phyloP scores from a whole-genome alignment of 2,329 filamentous ascomycete genomes.

The Coniochaeta sp. region DNA sequence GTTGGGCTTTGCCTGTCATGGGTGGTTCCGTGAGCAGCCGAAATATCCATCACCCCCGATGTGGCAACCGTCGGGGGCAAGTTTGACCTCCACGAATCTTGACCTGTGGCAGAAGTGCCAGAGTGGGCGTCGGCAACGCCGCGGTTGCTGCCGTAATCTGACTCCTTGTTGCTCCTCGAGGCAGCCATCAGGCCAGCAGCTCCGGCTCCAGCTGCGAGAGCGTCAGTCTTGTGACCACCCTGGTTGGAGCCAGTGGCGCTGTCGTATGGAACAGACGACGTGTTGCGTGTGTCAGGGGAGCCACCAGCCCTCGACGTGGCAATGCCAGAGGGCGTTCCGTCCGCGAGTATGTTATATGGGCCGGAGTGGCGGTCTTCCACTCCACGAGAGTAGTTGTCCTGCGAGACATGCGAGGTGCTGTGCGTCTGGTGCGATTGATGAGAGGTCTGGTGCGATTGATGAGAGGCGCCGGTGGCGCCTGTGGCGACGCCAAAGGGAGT shows the following conservation, averaged over 20 bases:
- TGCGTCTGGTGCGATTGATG: background rate
- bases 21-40: background rate
- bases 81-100: background rate
- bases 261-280: background rate
- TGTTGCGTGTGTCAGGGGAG: background rate
- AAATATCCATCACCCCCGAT: background rate
- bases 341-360: conserved; percentile 13
- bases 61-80: background rate
- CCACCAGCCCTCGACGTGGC: conserved; percentile 9
- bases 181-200: background rate
- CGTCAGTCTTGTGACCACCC: background rate
- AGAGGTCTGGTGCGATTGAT: background rate
- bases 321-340: conserved; percentile 14
- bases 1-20: background rate
- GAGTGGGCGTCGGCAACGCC: background rate
- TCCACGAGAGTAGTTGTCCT: background rate
- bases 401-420: background rate
- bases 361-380: background rate
- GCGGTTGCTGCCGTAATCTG: background rate
- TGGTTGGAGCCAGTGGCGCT: background rate
- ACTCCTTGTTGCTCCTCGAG: background rate
- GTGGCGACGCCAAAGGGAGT: background rate
- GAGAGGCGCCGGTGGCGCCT: background rate
- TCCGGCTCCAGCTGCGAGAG: background rate
- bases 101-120: background rate